phyloP scores from a whole-genome alignment of 192 early-diverging fungal species.

The Cetraspora pellucida region DNA sequence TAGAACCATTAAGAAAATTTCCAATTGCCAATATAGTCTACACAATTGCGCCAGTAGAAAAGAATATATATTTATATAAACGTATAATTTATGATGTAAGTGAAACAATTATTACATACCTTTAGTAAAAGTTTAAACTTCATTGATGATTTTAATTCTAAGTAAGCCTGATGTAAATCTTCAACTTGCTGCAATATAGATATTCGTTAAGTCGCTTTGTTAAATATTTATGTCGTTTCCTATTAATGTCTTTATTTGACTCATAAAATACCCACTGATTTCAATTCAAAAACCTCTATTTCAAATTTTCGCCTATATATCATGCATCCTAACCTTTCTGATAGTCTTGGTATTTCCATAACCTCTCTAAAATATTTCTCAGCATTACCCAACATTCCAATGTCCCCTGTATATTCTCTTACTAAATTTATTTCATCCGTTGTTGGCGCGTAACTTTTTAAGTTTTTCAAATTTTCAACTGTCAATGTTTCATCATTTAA shows the following conservation, averaged over 20 bases:
- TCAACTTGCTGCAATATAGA: slow-evolving; percentile 46
- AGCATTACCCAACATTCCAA: slow-evolving; percentile 54
- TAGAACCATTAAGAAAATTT: slow-evolving; percentile 56
- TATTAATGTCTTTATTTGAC: neutral
- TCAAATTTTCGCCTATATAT: slow-evolving; percentile 56
- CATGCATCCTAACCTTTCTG: slow-evolving; percentile 56
- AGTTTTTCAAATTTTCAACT: slow-evolving; percentile 54
- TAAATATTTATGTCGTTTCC: neutral
- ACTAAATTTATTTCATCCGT: slow-evolving; percentile 57
- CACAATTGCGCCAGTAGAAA: neutral
- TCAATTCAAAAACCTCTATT: slow-evolving; percentile 51
- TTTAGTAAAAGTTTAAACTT: slow-evolving; percentile 53
- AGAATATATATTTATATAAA: neutral
- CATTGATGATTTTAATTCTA: slow-evolving; percentile 47
- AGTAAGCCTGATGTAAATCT: slow-evolving; percentile 48
- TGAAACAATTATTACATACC: slow-evolving; percentile 38
- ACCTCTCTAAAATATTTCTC: slow-evolving; percentile 57
- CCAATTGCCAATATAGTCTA: slow-evolving; percentile 60
- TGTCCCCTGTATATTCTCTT: slow-evolving; percentile 52
- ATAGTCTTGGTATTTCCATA: slow-evolving; percentile 54
- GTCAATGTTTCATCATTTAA: slow-evolving; percentile 56
- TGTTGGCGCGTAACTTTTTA: slow-evolving; percentile 59
- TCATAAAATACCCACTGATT: slow-evolving; percentile 40
- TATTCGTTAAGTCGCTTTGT: neutral
- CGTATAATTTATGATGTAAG: neutral